Evolutionary conservation across 257 asterid genomes (phyloP).

Genomic region (Nicotiana obtusifolia): DNA sequence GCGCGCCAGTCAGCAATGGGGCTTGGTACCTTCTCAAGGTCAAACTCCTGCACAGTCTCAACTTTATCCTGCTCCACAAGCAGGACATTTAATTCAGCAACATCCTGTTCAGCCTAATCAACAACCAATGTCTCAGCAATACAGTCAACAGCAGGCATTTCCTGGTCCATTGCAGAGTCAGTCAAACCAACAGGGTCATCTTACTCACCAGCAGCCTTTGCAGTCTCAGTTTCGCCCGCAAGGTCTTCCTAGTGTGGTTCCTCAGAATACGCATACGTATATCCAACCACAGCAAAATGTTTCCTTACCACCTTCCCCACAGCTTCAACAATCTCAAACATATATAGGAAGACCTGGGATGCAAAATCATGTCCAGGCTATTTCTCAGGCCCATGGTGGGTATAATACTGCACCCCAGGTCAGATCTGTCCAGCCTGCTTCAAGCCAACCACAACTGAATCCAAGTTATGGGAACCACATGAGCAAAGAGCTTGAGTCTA

Average conservation of each 20-base stretch:
- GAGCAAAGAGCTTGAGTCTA: slow-evolving; percentile 16
- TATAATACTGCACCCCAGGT: slow-evolving; percentile 34
- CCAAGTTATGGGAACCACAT: slow-evolving; percentile 26
- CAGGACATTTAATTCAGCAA: slow-evolving; percentile 38
- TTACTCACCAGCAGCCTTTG: slow-evolving; percentile 39
- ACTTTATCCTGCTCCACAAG: slow-evolving; percentile 47
- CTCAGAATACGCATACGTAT: slow-evolving; percentile 19
- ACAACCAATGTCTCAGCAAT: slow-evolving; percentile 47
- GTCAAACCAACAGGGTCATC: slow-evolving; percentile 45
- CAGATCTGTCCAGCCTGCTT: slow-evolving; percentile 39
- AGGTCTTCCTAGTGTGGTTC: slow-evolving; percentile 44
- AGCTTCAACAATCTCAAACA: slow-evolving; percentile 47
- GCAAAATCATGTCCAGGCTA: slow-evolving; percentile 45
- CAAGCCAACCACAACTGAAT: slow-evolving; percentile 30
- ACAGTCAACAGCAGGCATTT: slow-evolving; percentile 52
- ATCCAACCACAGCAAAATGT: slow-evolving; percentile 30
- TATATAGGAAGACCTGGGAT: slow-evolving; percentile 45
- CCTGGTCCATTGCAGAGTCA: slow-evolving; percentile 43
- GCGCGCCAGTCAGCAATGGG: slow-evolving; percentile 44
- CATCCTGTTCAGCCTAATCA: slow-evolving; percentile 52
- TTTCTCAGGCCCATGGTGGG: slow-evolving; percentile 36
- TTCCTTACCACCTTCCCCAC: slow-evolving; percentile 25
- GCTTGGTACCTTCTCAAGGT: slow-evolving; percentile 41
- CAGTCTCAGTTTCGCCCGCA: slow-evolving; percentile 52
- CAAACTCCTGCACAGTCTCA: slow-evolving; percentile 48